Evolutionary conservation across 2,329 filamentous ascomycete species (phyloP).

Genomic region (Colletotrichum echinochloae): DNA sequence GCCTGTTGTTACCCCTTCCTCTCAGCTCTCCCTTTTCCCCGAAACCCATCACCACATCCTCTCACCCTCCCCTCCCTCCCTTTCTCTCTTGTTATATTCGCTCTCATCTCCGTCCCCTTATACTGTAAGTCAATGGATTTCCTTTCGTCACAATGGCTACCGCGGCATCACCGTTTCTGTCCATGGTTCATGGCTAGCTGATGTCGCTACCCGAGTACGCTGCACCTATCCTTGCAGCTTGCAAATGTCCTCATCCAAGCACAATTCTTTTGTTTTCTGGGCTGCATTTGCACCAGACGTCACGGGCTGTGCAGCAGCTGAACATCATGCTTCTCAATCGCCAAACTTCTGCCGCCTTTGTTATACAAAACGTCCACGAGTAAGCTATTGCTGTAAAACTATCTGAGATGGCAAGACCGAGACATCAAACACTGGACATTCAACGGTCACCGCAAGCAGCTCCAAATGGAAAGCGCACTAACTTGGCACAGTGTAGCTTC

Average conservation of each 20-base stretch:
- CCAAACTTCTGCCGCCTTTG: background rate
- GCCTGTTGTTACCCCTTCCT: conserved; percentile 10
- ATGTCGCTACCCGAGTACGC: conserved; percentile 6
- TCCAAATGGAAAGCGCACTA: conserved; percentile 12
- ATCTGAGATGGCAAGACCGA: conserved; percentile 21
- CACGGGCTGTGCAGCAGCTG: background rate
- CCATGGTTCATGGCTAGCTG: conserved; percentile 7
- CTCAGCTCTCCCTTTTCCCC: conserved; percentile 37
- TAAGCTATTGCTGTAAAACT: background rate
- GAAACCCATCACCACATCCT: conserved; percentile 14
- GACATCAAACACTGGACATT: conserved; percentile 1
- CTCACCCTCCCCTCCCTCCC: background rate
- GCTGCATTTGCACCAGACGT: background rate
- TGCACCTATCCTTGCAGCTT: conserved; percentile 34
- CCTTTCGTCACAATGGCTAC: background rate
- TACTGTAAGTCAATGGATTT: conserved; percentile 12
- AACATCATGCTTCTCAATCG: background rate
- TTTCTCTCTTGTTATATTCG: background rate
- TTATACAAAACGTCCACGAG: no score
- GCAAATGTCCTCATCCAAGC: background rate
- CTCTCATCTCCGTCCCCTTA: background rate
- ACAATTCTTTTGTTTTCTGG: conserved; percentile 10
- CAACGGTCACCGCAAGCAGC: conserved; percentile 17
- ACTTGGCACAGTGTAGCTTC: conserved; percentile 13
- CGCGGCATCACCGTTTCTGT: background rate